Evolutionary conservation across 768 basidiomycete genomes (phyloP).

Genomic region (Rhodocollybia butyracea): DNA sequence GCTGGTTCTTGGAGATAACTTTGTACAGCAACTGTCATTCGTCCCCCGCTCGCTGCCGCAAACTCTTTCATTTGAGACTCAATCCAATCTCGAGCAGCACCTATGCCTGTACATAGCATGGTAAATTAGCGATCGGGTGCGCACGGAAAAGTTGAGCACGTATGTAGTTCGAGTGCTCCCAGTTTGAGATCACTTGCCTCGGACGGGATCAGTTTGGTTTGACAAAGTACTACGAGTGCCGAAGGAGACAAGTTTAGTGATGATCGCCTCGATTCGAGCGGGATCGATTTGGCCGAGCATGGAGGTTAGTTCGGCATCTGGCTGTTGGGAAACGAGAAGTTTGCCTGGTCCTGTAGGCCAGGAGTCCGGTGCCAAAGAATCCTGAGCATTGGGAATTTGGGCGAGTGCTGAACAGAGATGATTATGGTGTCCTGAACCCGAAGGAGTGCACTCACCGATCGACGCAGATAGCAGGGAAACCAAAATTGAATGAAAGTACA

Average conservation of each 20-base stretch:
- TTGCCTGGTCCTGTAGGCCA: constrained; percentile 49
- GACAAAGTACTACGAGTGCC: constrained; percentile 54
- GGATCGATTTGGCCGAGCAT: constrained; percentile 48
- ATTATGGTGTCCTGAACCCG: no score
- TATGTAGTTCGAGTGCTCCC: no score
- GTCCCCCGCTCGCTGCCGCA: constrained; percentile 34
- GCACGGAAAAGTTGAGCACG: no score
- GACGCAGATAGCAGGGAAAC: background rate
- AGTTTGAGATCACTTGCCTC: no score
- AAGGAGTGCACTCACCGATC: background rate
- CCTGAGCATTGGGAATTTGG: background rate
- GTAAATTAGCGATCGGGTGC: no score
- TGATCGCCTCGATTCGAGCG: constrained; percentile 40
- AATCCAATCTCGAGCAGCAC: constrained; percentile 56
- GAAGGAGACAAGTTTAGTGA: constrained; percentile 51
- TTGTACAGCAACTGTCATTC: constrained; percentile 42
- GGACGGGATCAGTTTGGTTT: constrained; percentile 47
- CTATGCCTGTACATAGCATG: no score
- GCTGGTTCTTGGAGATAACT: constrained; percentile 41
- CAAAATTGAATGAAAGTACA: background rate
- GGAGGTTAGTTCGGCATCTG: constrained; percentile 37
- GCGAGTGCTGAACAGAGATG: background rate
- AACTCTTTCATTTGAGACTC: constrained; percentile 40
- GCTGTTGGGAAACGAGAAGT: constrained; percentile 37
- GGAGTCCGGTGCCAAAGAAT: constrained; percentile 15